These are phyloP conservation scores for Echinochloa phyllopogon DNA, from an alignment of 176 grass and related monocot genomes.

Conservation along the genomic window DNA sequence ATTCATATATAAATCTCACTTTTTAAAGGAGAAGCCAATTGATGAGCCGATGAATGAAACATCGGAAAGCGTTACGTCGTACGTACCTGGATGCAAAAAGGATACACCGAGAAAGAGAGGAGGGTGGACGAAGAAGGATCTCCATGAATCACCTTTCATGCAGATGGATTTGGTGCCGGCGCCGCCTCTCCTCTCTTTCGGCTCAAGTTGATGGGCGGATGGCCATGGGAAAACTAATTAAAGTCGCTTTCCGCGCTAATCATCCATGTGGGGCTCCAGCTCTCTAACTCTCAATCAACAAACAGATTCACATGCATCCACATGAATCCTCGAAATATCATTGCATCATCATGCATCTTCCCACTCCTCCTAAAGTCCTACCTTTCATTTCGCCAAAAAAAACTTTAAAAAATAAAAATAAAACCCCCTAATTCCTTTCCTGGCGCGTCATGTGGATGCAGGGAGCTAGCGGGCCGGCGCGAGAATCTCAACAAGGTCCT, in stretches of 20 bases:
- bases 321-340: not conserved
- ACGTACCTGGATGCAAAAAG: not conserved
- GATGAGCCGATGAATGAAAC: not conserved
- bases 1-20: not conserved
- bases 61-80: not conserved
- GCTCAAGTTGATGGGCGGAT: conserved; percentile 16
- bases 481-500: too few species aligned
- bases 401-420: too few species aligned
- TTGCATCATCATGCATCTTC: not conserved
- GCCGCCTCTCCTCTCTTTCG: conserved; percentile 38
- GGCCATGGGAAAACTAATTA: not conserved
- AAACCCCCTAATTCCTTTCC: too few species aligned
- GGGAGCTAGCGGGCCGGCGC: too few species aligned
- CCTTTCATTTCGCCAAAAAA: too few species aligned
- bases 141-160: not conserved
- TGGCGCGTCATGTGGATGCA: too few species aligned
- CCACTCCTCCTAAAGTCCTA: too few species aligned
- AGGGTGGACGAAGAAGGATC: not conserved
- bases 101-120: not conserved
- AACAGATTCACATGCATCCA: conserved; percentile 6
- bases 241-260: conserved; percentile 46
- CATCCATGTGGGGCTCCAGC: not conserved
- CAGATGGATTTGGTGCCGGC: not conserved
- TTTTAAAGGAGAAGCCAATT: not conserved
- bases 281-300: not conserved